These are phyloP conservation scores for Abrus pulchellus DNA, from an alignment of 306 rosid genomes.

Conservation along the genomic window DNA sequence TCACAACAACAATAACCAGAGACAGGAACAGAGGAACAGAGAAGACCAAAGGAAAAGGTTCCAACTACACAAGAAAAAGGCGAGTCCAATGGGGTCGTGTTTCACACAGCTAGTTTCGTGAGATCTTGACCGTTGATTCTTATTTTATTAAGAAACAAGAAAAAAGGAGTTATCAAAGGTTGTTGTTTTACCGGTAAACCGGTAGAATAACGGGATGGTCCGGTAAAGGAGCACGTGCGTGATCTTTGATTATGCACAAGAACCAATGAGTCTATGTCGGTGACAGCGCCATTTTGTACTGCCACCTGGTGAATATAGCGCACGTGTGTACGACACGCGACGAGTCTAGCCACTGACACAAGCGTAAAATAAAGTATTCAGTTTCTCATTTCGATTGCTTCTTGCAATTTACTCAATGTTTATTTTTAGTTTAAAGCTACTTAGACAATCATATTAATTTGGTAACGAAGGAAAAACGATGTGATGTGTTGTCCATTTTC, in stretches of 20 bases:
- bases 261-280: slow-evolving; percentile 45
- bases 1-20: slow-evolving; percentile 2
- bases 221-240: slow-evolving; percentile 78
- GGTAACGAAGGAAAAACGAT: background rate
- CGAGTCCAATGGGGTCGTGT: background rate
- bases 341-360: slow-evolving; percentile 12
- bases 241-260: background rate
- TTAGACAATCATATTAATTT: slow-evolving; percentile 20
- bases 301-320: slow-evolving; percentile 31
- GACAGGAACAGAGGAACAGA: slow-evolving; percentile 8
- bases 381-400: background rate
- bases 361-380: background rate
- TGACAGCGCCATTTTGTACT: slow-evolving; percentile 37
- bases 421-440: background rate
- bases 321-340: slow-evolving; percentile 61
- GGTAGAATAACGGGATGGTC: slow-evolving; percentile 56
- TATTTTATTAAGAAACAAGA: slow-evolving; percentile 4
- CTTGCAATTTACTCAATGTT: background rate
- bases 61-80: slow-evolving; percentile 43
- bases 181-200: slow-evolving; percentile 54
- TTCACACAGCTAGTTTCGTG: slow-evolving; percentile 21
- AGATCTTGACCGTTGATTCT: slow-evolving; percentile 59
- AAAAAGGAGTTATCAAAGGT: slow-evolving; percentile 33
- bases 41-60: slow-evolving; percentile 50
- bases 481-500: background rate